These are phyloP conservation scores for Gautieria morchelliformis DNA, from an alignment of 768 basidiomycete species.

Conservation along the genomic window DNA sequence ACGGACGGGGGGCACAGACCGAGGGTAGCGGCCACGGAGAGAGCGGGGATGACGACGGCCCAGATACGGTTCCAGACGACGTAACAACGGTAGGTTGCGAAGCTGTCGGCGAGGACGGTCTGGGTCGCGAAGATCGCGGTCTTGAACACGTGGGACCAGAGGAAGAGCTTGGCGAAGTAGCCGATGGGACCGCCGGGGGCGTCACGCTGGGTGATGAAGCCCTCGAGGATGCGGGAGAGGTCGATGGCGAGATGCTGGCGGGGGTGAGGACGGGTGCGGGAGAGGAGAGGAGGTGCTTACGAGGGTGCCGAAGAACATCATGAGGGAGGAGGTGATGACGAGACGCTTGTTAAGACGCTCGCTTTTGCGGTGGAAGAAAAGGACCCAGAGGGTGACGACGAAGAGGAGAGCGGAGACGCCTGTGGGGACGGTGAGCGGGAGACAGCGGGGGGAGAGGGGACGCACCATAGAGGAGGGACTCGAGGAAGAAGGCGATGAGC, in stretches of 20 bases:
- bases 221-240: conserved; percentile 25
- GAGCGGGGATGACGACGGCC: conserved; percentile 12
- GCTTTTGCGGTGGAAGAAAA: conserved; percentile 20
- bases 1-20: neutral
- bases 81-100: conserved; percentile 25
- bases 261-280: neutral
- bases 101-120: conserved; percentile 29
- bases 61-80: conserved; percentile 23
- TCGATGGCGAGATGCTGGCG: conserved; percentile 28
- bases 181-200: conserved; percentile 15
- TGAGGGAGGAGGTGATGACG: conserved; percentile 20
- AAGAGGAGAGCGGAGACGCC: conserved; percentile 17
- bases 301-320: conserved; percentile 26
- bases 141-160: conserved; percentile 28
- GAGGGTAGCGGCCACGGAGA: conserved; percentile 3
- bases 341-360: conserved; percentile 23
- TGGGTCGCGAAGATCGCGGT: conserved; percentile 28
- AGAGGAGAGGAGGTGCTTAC: conserved; percentile 12
- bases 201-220: conserved; percentile 23
- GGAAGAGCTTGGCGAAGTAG: conserved; percentile 25
- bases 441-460: neutral
- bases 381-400: conserved; percentile 21
- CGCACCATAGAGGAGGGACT: conserved; percentile 6
- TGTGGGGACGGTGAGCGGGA: neutral
- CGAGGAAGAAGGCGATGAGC: conserved; percentile 10